Conservation (phyloP, 441 rosid species). For the Erysimum pusillum region DNA sequence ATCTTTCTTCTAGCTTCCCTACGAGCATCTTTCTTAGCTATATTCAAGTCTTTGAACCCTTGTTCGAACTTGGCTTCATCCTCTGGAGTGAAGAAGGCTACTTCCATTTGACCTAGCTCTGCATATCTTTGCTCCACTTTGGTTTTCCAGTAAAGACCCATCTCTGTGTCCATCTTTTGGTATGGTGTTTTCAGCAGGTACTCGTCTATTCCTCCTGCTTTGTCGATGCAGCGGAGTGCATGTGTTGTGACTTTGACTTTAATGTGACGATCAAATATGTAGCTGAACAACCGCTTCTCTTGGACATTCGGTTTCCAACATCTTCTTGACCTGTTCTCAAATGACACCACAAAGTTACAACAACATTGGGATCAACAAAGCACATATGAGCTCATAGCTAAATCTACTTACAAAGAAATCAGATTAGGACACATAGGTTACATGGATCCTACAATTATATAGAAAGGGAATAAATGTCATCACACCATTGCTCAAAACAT, state of each 20-base stretch:
- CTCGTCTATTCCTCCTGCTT: slow-evolving; percentile 98
- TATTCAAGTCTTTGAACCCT: slow-evolving; percentile 76
- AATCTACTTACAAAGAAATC: slow-evolving; percentile 7
- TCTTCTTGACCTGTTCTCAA: slow-evolving; percentile 71
- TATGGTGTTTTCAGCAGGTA: slow-evolving; percentile 92
- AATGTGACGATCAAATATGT: slow-evolving; percentile 88
- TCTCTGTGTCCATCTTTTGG: slow-evolving; percentile 92
- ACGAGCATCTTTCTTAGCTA: slow-evolving; percentile 72
- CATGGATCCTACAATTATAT: background rate
- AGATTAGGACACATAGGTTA: background rate
- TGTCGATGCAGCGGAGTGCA: slow-evolving; percentile 95
- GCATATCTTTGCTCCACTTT: slow-evolving; percentile 89
- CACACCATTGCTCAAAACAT: background rate
- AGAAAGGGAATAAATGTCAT: background rate
- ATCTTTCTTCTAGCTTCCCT: slow-evolving; percentile 59
- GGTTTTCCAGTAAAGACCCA: slow-evolving; percentile 91
- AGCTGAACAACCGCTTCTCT: slow-evolving; percentile 91
- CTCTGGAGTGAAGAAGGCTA: slow-evolving; percentile 75
- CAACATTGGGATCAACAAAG: slow-evolving; percentile 11
- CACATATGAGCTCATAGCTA: background rate
- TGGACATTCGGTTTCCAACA: slow-evolving; percentile 97
- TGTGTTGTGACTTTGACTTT: slow-evolving; percentile 87
- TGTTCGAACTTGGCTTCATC: slow-evolving; percentile 85
- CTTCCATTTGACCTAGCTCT: slow-evolving; percentile 79
- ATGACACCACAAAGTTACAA: slow-evolving; percentile 35